Evolutionary conservation across 78 protist species (phyloP).

Genomic region (Andalucia godoyi): DNA sequence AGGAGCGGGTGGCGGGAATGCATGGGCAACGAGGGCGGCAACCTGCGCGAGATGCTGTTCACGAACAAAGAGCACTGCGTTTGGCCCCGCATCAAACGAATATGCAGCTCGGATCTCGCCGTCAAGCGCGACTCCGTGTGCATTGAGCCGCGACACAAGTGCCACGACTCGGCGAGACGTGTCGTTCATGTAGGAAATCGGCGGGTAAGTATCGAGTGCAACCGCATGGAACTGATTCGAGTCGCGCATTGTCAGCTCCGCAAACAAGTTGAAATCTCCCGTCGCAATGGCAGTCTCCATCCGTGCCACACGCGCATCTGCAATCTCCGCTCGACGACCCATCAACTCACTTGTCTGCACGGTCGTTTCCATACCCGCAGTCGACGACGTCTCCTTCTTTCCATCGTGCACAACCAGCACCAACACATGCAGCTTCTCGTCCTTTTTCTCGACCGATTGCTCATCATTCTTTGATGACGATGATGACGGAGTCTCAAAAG

Average conservation of each 20-base stretch:
- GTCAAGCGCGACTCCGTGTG: too few species aligned
- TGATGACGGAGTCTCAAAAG: too few species aligned
- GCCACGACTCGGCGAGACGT: conserved; percentile 46
- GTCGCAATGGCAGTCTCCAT: conserved; percentile 52
- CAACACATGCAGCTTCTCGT: conserved; percentile 80
- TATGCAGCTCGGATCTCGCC: conserved; percentile 60
- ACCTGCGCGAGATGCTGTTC: conserved; percentile 16
- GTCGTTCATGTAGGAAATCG: conserved; percentile 85
- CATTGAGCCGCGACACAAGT: conserved; percentile 51
- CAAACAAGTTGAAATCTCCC: conserved; percentile 71
- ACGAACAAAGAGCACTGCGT: conserved; percentile 69
- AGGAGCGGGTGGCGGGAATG: conserved; percentile 56
- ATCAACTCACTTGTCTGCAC: conserved; percentile 60
- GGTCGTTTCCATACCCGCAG: conserved; percentile 86
- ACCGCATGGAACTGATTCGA: conserved; percentile 74
- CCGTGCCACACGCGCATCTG: conserved; percentile 51
- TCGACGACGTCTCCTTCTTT: conserved; percentile 77
- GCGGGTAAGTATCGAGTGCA: conserved; percentile 84
- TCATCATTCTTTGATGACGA: too few species aligned
- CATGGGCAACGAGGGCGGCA: conserved; percentile 21
- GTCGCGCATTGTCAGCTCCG: conserved; percentile 75
- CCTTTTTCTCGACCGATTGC: conserved; percentile 69
- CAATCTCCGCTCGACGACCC: conserved; percentile 38
- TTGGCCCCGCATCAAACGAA: conserved; percentile 99
- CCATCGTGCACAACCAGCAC: conserved; percentile 69